A percentile compares a stretch with the other conserved stretches of the same genome.
Conservation (phyloP, 129 eudicot genomes). For the Gnaphalium uliginosum region DNA sequence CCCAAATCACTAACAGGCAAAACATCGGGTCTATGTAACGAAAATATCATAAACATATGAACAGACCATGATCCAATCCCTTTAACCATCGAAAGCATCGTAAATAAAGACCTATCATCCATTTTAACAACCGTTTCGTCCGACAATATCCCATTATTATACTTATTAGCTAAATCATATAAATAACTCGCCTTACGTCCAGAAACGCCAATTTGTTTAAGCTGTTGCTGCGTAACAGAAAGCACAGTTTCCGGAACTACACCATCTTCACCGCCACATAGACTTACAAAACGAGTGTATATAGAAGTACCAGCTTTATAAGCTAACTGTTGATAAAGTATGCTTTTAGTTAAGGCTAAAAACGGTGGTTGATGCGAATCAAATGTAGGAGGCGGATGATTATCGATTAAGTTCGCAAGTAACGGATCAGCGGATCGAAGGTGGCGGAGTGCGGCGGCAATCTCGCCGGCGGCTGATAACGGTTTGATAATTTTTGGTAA, state of each 20-base stretch:
- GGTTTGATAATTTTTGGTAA: slow-evolving; percentile 51
- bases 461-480: slow-evolving; percentile 55
- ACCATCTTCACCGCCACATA: slow-evolving; percentile 75
- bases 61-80: slow-evolving; percentile 99
- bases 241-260: slow-evolving; percentile 66
- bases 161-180: slow-evolving; percentile 83
- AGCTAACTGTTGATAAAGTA: slow-evolving; percentile 87
- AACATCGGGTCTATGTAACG: slow-evolving; percentile 88
- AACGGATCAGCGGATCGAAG: slow-evolving; percentile 73
- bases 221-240: slow-evolving; percentile 57
- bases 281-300: slow-evolving; percentile 65
- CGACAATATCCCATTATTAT: slow-evolving; percentile 64
- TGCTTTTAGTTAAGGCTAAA: slow-evolving; percentile 71
- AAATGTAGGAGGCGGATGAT: slow-evolving; percentile 65
- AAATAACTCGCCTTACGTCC: slow-evolving; percentile 84
- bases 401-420: slow-evolving; percentile 54
- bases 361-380: slow-evolving; percentile 66
- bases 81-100: slow-evolving; percentile 92
- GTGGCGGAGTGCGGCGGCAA: slow-evolving; percentile 59
- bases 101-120: slow-evolving; percentile 91
- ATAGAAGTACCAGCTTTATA: slow-evolving; percentile 83
- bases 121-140: slow-evolving; percentile 68
- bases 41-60: slow-evolving; percentile 95
- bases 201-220: slow-evolving; percentile 88
- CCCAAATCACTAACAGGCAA: slow-evolving; percentile 92